These are phyloP conservation scores for Venturia oleaginea DNA, from an alignment of 2,329 filamentous ascomycete species.

Conservation along the genomic window DNA sequence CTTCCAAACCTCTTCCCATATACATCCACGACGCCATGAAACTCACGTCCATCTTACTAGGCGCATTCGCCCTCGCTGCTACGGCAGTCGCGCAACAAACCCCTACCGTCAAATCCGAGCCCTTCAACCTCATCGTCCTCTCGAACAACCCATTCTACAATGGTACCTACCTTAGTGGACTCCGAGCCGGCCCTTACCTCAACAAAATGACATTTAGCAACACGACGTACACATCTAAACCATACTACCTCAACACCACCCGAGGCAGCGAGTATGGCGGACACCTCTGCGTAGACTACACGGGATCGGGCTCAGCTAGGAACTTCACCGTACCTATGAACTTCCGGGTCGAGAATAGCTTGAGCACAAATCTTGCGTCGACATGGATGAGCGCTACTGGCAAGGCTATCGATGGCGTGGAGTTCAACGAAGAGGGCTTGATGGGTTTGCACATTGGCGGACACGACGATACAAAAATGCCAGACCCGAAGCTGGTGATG, in stretches of 20 bases:
- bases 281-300: not conserved
- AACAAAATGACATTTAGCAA: not conserved
- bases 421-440: not conserved
- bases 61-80: not conserved
- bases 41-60: not conserved
- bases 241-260: not conserved
- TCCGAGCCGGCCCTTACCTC: not conserved
- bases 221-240: not conserved
- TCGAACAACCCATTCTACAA: not conserved
- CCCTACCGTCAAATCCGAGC: not conserved
- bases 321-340: not conserved
- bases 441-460: not conserved
- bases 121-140: not conserved
- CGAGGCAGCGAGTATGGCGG: not conserved
- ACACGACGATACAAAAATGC: conserved; percentile 2
- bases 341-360: not conserved
- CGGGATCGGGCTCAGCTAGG: not conserved
- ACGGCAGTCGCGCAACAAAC: not conserved
- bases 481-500: not conserved
- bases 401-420: not conserved
- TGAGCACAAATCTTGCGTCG: conserved; percentile 5
- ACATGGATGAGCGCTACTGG: not conserved
- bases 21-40: not conserved
- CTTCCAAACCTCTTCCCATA: not conserved
- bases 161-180: not conserved